phyloP scores from a whole-genome alignment of 306 rosid genomes.

The Acacia melanoxylon region DNA sequence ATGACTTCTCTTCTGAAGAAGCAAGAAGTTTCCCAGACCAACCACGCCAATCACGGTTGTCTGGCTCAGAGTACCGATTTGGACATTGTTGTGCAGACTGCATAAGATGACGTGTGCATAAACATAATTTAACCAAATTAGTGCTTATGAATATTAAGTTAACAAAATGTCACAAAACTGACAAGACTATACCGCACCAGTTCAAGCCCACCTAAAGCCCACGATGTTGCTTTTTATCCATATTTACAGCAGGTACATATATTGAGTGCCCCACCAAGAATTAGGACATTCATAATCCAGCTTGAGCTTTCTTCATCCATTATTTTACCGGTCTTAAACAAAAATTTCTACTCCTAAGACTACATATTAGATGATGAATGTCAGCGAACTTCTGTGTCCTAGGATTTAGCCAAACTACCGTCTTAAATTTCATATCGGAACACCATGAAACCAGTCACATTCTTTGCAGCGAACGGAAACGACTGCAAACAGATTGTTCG shows the following conservation, averaged over 20 bases:
- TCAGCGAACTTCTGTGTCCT: neutral
- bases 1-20: conserved; percentile 71
- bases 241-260: conserved; percentile 77
- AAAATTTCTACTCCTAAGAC: neutral
- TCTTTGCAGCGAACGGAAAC: neutral
- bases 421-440: neutral
- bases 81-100: conserved; percentile 64
- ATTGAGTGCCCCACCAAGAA: conserved; percentile 78
- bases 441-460: conserved; percentile 17
- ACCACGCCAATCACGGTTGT: conserved; percentile 91
- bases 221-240: conserved; percentile 59
- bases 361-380: neutral
- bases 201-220: conserved; percentile 71
- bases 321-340: neutral
- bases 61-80: conserved; percentile 80
- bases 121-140: neutral
- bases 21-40: conserved; percentile 64
- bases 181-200: neutral
- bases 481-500: neutral
- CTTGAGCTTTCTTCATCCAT: neutral
- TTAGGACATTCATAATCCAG: conserved; percentile 56
- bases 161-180: conserved; percentile 11
- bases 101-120: conserved; percentile 12
- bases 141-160: neutral
- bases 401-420: neutral